Percentiles rank a stretch among this genome's conserved stretches.
Conservation (phyloP, 257 asterid species). For the Rubia yunnanensis region DNA sequence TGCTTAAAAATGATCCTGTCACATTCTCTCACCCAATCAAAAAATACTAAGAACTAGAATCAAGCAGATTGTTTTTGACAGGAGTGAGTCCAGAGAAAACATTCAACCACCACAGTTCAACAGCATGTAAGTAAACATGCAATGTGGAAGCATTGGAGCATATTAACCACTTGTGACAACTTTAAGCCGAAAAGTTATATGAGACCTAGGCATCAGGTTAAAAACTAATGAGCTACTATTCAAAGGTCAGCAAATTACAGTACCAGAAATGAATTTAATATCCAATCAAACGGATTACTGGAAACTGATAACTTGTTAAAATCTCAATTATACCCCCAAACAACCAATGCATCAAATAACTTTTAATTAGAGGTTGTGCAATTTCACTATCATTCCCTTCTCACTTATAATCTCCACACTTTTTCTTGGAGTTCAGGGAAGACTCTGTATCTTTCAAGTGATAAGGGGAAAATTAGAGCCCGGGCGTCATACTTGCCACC, state of each 20-base stretch:
- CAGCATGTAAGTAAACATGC: not conserved
- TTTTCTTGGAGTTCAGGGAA: not conserved
- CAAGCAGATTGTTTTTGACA: not conserved
- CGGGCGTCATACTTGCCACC: not conserved
- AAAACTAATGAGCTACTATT: not conserved
- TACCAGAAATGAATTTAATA: not conserved
- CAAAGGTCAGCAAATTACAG: not conserved
- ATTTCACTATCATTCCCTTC: not conserved
- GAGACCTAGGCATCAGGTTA: not conserved
- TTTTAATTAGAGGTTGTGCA: not conserved
- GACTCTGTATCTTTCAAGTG: not conserved
- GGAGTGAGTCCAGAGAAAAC: not conserved
- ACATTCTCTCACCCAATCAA: not conserved
- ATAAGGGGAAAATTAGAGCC: not conserved
- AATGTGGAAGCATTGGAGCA: not conserved
- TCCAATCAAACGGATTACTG: not conserved
- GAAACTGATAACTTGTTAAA: not conserved
- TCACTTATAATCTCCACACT: not conserved
- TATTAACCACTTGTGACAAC: not conserved
- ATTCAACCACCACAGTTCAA: not conserved
- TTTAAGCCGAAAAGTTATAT: not conserved
- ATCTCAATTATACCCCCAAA: not conserved
- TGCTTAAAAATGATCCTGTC: not conserved
- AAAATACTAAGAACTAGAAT: not conserved
- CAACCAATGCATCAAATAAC: not conserved